These are phyloP conservation scores for Scedosporium boydii DNA, from an alignment of 2,329 filamentous ascomycete species.

Conservation along the genomic window DNA sequence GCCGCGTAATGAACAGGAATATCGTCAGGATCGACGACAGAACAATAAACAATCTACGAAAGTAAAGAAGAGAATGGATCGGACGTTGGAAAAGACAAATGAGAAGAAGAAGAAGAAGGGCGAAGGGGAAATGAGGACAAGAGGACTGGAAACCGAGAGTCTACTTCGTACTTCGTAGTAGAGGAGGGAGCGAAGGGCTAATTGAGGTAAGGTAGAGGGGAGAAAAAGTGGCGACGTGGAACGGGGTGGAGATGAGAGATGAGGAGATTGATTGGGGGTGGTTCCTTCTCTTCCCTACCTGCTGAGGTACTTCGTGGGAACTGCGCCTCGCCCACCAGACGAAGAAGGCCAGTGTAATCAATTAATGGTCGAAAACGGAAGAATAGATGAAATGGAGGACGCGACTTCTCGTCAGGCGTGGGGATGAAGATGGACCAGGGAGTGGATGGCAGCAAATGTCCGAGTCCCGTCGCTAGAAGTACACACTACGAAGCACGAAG, in stretches of 20 bases:
- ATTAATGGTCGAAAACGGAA: neutral
- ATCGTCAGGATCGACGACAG: neutral
- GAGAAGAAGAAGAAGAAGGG: neutral
- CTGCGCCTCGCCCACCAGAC: neutral
- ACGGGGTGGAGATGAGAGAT: neutral
- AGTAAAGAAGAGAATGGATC: neutral
- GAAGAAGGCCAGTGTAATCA: slow-evolving; percentile 1
- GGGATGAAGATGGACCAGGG: neutral
- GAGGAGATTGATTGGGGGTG: neutral
- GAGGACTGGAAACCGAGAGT: neutral
- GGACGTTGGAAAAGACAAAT: neutral
- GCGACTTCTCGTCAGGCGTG: neutral
- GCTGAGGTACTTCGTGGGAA: neutral
- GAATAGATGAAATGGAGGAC: slow-evolving; percentile 3
- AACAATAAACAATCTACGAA: neutral
- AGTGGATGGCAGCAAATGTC: neutral
- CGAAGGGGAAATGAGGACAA: neutral
- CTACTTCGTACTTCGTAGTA: neutral
- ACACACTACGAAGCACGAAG: neutral
- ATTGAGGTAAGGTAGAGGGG: neutral
- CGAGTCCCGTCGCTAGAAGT: neutral
- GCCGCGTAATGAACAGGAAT: neutral
- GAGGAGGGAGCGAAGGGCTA: neutral
- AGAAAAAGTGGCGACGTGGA: slow-evolving; percentile 1
- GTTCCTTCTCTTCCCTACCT: neutral